A percentile compares a stretch with the other conserved stretches of the same genome.
Conservation (phyloP, 495 filamentous ascomycete genomes). For the Aspergillus heteromorphus region DNA sequence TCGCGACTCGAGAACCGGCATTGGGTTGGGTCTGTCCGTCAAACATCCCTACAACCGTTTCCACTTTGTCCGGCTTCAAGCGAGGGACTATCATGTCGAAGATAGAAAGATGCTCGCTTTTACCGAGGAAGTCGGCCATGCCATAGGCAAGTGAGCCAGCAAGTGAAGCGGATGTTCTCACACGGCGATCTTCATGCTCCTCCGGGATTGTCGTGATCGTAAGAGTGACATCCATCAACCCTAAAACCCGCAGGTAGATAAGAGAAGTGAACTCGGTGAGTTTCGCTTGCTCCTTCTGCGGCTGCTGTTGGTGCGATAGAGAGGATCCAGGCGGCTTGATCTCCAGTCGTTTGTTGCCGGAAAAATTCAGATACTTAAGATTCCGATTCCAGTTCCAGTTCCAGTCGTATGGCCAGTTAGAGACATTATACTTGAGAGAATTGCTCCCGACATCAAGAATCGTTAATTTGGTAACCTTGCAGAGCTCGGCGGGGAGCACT, state of each 20-base stretch:
- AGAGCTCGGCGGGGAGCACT: conserved; percentile 90
- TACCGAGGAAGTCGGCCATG: conserved; percentile 95
- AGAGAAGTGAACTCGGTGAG: conserved; percentile 89
- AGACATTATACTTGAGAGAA: conserved; percentile 96
- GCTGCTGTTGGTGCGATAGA: conserved; percentile 19
- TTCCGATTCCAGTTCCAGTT: conserved; percentile 99
- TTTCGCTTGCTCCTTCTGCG: conserved; percentile 49
- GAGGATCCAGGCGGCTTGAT: conserved; percentile 77
- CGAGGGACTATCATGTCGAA: conserved; percentile 94
- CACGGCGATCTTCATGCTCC: conserved; percentile 88
- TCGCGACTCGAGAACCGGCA: conserved; percentile 90
- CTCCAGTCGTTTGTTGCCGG: conserved; percentile 93
- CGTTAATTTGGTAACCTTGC: conserved; percentile 83
- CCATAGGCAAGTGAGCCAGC: conserved; percentile 87
- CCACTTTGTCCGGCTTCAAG: conserved; percentile 84
- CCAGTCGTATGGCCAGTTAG: conserved; percentile 99
- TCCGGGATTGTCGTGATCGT: conserved; percentile 90
- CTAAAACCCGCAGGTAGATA: conserved; percentile 79
- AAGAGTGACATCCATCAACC: conserved; percentile 96
- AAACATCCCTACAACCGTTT: conserved; percentile 89
- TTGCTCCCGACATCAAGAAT: conserved; percentile 96
- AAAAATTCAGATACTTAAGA: conserved; percentile 91
- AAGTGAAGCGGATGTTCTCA: conserved; percentile 88
- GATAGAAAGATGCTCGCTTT: conserved; percentile 91
- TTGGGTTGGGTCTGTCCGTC: conserved; percentile 82